These are phyloP conservation scores for Pichia membranifaciens DNA, from an alignment of 805 yeast species.

Conservation along the genomic window DNA sequence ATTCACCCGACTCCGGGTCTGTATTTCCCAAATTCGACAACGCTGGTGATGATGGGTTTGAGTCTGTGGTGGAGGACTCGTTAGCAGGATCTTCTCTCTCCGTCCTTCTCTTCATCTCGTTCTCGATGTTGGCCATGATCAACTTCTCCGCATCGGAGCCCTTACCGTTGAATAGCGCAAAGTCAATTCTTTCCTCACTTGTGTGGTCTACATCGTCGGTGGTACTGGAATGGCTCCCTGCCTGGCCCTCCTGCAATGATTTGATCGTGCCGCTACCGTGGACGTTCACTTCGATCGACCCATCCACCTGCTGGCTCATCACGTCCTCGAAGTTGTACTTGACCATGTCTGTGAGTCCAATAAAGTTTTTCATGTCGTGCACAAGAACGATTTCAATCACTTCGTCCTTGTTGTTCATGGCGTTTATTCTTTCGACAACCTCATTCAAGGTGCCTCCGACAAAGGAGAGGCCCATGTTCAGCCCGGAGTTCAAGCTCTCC, in stretches of 20 bases:
- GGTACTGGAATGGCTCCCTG: background rate
- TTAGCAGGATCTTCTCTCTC: conserved; percentile 8
- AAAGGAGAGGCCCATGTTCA: conserved; percentile 23
- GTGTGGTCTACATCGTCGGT: background rate
- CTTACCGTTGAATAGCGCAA: conserved; percentile 73
- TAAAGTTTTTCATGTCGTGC: conserved; percentile 60
- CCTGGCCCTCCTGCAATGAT: conserved; percentile 9
- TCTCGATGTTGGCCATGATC: conserved; percentile 80
- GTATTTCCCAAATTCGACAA: background rate
- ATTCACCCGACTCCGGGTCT: background rate
- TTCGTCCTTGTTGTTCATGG: conserved; percentile 37
- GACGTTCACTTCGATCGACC: conserved; percentile 60
- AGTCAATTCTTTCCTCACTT: conserved; percentile 33
- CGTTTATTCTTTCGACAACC: conserved; percentile 34
- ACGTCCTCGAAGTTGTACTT: conserved; percentile 54
- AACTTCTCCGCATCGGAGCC: conserved; percentile 81
- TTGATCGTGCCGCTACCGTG: conserved; percentile 42
- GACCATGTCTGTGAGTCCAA: conserved; percentile 32
- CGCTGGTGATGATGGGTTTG: background rate
- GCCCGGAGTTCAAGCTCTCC: conserved; percentile 33
- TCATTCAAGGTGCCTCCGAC: conserved; percentile 27
- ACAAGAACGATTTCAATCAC: conserved; percentile 55
- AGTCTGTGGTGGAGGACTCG: conserved; percentile 5
- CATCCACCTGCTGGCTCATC: conserved; percentile 66
- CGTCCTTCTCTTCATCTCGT: conserved; percentile 47